Percentiles rank a stretch among this genome's conserved stretches.
These are phyloP conservation scores for Rhizophora mangle DNA, from an alignment of 345 rosid genomes.

Conservation along the genomic window DNA sequence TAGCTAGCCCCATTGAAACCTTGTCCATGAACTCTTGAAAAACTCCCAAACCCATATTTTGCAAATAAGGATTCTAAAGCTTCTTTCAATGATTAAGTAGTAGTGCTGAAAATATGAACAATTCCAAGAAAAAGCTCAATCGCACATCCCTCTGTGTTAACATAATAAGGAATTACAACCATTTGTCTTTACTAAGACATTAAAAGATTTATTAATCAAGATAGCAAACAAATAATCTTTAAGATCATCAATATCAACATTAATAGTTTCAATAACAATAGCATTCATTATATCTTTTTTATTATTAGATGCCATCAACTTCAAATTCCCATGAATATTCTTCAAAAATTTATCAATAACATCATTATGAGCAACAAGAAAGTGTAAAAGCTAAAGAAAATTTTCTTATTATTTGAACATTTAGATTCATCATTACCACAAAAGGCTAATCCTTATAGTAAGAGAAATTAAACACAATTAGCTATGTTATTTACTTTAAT, in stretches of 20 bases:
- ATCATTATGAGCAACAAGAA: constrained; percentile 1
- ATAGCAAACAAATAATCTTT: background rate
- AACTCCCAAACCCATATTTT: background rate
- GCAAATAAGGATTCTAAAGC: no score
- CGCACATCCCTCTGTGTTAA: background rate
- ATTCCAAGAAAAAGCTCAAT: constrained; percentile 11
- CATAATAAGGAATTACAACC: background rate
- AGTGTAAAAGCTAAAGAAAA: constrained; percentile 10
- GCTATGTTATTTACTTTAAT: background rate
- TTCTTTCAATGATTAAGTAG: constrained; percentile 3
- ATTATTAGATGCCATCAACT: background rate
- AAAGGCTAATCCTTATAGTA: constrained; percentile 9
- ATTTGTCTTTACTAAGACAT: constrained; percentile 8
- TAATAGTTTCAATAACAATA: background rate
- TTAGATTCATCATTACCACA: constrained; percentile 12
- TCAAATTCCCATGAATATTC: background rate
- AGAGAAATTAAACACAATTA: background rate
- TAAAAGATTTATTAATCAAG: constrained; percentile 14
- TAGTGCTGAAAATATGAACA: background rate
- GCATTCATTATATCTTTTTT: constrained; percentile 4
- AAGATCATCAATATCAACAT: constrained; percentile 3
- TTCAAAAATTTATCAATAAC: background rate
- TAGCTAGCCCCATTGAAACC: constrained; percentile 5
- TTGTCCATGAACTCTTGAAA: constrained; percentile 8
- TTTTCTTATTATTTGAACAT: constrained; percentile 1